phyloP scores from a whole-genome alignment of 148 eudicot genomes.

The Vaccinium corymbosum region DNA sequence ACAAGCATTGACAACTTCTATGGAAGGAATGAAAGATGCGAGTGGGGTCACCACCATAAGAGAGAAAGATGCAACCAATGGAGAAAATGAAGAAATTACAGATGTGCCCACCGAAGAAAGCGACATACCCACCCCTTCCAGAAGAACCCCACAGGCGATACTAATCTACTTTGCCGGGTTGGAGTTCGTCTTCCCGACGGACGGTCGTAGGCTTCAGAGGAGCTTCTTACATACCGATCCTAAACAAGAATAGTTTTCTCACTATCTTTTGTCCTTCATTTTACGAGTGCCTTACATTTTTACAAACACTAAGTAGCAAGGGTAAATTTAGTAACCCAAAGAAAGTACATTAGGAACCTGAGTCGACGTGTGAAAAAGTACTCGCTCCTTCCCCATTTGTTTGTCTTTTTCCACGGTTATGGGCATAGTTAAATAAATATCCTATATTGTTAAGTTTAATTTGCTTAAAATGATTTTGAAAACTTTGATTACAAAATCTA shows the following conservation, averaged over 20 bases:
- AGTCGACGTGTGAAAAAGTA: not conserved
- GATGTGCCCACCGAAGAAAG: slow-evolving; percentile 28
- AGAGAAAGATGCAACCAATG: slow-evolving; percentile 27
- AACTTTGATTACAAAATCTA: not conserved
- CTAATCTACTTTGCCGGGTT: slow-evolving; percentile 68
- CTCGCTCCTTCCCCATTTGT: not conserved
- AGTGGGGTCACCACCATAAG: slow-evolving; percentile 23
- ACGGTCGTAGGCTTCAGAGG: slow-evolving; percentile 83
- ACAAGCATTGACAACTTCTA: too few relatives aligned
- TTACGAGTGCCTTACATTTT: not conserved
- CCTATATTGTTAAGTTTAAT: not conserved
- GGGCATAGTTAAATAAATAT: not conserved
- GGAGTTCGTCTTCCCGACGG: slow-evolving; percentile 83
- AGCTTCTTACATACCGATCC: slow-evolving; percentile 74
- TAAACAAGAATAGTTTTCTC: slow-evolving; percentile 48
- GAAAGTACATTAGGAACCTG: not conserved
- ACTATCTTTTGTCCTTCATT: not conserved
- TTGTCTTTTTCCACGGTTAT: not conserved
- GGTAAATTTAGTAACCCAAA: not conserved
- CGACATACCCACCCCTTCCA: slow-evolving; percentile 70
- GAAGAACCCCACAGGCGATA: slow-evolving; percentile 85
- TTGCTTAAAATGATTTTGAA: not conserved
- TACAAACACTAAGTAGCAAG: not conserved
- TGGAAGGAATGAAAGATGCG: slow-evolving; percentile 47
- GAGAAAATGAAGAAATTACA: slow-evolving; percentile 35